Conservation (phyloP, 1,284 basidiomycete genomes). For the Papiliotrema fonsecae region DNA sequence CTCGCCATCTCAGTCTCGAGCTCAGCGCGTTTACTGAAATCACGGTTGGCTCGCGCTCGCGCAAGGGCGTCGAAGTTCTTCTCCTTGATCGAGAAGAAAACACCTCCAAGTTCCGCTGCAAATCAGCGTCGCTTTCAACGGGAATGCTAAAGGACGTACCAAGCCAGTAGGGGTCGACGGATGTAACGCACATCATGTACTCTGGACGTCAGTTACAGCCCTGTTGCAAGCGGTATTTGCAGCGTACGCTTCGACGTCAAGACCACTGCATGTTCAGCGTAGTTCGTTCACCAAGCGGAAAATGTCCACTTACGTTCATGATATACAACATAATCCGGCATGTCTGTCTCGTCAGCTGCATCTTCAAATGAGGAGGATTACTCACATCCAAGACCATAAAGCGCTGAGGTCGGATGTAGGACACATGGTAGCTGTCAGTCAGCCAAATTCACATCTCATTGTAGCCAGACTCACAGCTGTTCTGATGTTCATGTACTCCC, state of each 20-base stretch:
- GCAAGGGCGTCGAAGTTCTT: conserved; percentile 80
- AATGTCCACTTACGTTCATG: conserved; percentile 60
- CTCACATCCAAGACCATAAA: conserved; percentile 93
- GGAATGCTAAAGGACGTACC: conserved; percentile 52
- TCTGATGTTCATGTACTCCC: conserved; percentile 95
- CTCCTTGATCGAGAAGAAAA: conserved; percentile 92
- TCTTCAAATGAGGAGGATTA: conserved; percentile 16
- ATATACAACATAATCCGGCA: conserved; percentile 93
- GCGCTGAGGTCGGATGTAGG: conserved; percentile 90
- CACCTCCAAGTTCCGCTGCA: conserved; percentile 82
- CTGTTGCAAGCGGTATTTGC: not conserved
- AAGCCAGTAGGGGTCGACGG: conserved; percentile 92
- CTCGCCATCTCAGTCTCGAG: conserved; percentile 78
- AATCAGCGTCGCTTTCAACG: not conserved
- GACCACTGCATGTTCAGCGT: conserved; percentile 54
- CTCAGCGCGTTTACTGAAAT: conserved; percentile 84
- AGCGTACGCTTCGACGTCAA: conserved; percentile 72
- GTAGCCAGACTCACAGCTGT: conserved; percentile 60
- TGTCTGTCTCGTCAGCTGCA: conserved; percentile 56
- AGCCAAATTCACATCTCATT: conserved; percentile 4
- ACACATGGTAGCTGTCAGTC: conserved; percentile 45
- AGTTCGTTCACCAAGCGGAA: too few relatives aligned
- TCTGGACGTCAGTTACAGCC: conserved; percentile 23
- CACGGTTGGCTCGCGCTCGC: conserved; percentile 69
- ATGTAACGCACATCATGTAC: conserved; percentile 95